A percentile compares a stretch with the other conserved stretches of the same genome.
Evolutionary conservation across 73 alveolate genomes (phyloP).

Genomic region (Tetrahymena thermophila): DNA sequence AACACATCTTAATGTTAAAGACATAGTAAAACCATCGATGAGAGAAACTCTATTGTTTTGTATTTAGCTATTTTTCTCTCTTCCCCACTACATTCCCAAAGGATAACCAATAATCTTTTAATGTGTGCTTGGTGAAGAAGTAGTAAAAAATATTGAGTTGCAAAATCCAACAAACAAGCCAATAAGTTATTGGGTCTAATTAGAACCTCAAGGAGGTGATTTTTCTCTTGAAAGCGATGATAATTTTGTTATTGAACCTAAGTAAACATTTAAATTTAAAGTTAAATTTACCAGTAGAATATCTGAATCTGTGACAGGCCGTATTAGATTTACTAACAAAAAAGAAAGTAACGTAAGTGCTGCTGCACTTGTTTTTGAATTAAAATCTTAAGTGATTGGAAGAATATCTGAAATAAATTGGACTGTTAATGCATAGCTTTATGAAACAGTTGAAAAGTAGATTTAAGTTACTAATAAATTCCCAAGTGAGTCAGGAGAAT

Average conservation of each 20-base stretch:
- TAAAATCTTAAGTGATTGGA: slow-evolving; percentile 84
- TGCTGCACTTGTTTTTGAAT: slow-evolving; percentile 96
- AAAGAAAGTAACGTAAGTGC: slow-evolving; percentile 93
- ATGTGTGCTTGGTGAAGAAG: slow-evolving; percentile 90
- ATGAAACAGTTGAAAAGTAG: slow-evolving; percentile 33
- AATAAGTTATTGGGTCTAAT: slow-evolving; percentile 89
- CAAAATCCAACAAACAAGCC: slow-evolving; percentile 86
- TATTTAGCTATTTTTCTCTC: slow-evolving; percentile 83
- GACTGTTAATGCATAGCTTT: slow-evolving; percentile 54
- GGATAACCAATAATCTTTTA: slow-evolving; percentile 84
- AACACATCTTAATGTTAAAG: slow-evolving; percentile 63
- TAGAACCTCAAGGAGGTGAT: slow-evolving; percentile 78
- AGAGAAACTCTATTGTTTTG: slow-evolving; percentile 88
- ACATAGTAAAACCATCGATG: slow-evolving; percentile 84
- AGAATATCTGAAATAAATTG: slow-evolving; percentile 78
- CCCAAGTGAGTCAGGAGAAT: slow-evolving; percentile 46
- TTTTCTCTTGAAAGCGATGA: slow-evolving; percentile 74
- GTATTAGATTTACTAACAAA: slow-evolving; percentile 86
- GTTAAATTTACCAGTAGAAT: slow-evolving; percentile 84
- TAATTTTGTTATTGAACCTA: slow-evolving; percentile 83
- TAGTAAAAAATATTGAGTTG: slow-evolving; percentile 79
- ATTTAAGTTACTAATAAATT: slow-evolving; percentile 29
- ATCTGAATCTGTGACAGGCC: slow-evolving; percentile 85
- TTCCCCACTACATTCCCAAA: slow-evolving; percentile 96
- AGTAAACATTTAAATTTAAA: slow-evolving; percentile 78